Base-by-base conservation (phyloP, 257 asterid species). In the Cruciata laevipes region DNA sequence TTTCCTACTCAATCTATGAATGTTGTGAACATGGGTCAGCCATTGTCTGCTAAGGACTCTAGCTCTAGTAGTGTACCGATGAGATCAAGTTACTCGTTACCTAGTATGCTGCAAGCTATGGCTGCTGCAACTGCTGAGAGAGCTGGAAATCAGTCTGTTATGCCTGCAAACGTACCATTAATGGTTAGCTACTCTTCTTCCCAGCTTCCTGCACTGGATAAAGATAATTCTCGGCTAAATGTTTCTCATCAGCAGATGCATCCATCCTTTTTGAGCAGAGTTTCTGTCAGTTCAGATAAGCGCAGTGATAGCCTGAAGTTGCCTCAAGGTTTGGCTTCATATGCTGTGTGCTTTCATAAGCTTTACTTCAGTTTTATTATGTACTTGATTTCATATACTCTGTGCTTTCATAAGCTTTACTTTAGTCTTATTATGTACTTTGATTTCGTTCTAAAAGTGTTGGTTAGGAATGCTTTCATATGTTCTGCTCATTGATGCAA, bases 151-250 rank as follows among this genome's bases (percentile, higher is more conserved):
- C 95, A 79, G 64, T 68, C 85, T 3, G 82, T 81, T 70, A 57
- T 75, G 63, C 84, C 91, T 53, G 77, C 89, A 74, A 90, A 83
- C 65, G 75, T 82, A 70, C 96, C 96, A 6, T 58, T 83, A 65
- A 84, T 84, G 89, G 88, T 85, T 84, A 97, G 91, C 65, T 88
- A 90, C 83, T 21, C 82, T 60, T 69, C 93, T 63, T 79, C 85
- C 69, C 95, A 83, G 82, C 86, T 90, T 72, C 97, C 99, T n/a
- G 74, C 83, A 38, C 65, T 88, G 55, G 96, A 88, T 75, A 85
- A 83, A 75, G 97, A 88, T 75, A 89, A 83, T 78, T 75, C 88
- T 64, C 83, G 83, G 56, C 75, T 77, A 68, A 40, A 72, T 35
- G 71, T 71, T 73, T 83, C 93, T 76, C 88, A 83, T 71, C 95